Percentiles rank a stretch among this genome's conserved stretches.
phyloP scores from a whole-genome alignment of 306 rosid species.

The Rubus parviflorus region DNA sequence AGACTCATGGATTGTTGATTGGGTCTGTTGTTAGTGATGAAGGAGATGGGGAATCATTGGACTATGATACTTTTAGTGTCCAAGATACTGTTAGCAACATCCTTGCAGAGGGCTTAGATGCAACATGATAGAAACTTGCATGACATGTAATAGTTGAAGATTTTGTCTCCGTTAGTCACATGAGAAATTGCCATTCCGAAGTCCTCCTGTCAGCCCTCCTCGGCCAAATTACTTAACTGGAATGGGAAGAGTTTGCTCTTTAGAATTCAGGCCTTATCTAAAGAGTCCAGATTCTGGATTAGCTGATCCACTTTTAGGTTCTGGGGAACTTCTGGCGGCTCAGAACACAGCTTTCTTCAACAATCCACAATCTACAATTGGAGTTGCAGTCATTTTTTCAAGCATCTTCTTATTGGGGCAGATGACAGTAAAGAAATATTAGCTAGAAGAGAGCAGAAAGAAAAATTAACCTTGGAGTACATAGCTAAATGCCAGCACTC shows the following conservation, averaged over 20 bases:
- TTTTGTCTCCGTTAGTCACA: background rate
- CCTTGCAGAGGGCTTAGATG: slow-evolving; percentile 69
- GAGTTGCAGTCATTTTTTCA: slow-evolving; percentile 91
- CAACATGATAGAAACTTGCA: slow-evolving; percentile 27
- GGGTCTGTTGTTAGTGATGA: slow-evolving; percentile 55
- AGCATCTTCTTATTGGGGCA: slow-evolving; percentile 66
- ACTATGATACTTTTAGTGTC: slow-evolving; percentile 25
- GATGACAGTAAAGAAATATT: slow-evolving; percentile 65
- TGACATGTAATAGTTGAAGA: background rate
- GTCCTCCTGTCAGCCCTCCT: slow-evolving; percentile 97
- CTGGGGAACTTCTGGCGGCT: slow-evolving; percentile 52
- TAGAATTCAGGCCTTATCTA: slow-evolving; percentile 80
- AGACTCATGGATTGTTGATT: slow-evolving; percentile 71
- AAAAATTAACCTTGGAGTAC: slow-evolving; percentile 81
- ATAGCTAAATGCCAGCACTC: slow-evolving; percentile 90
- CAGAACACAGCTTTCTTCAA: slow-evolving; percentile 81
- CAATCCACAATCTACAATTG: slow-evolving; percentile 83
- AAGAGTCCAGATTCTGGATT: slow-evolving; percentile 86
- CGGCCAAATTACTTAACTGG: slow-evolving; percentile 72
- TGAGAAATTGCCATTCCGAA: slow-evolving; percentile 50
- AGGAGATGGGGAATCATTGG: slow-evolving; percentile 14
- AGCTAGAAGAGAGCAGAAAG: slow-evolving; percentile 93
- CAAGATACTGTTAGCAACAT: slow-evolving; percentile 73
- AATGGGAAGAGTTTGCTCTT: slow-evolving; percentile 83
- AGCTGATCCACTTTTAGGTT: slow-evolving; percentile 85